Evolutionary conservation across 129 eudicot genomes (phyloP), one percentile per base, ranked within the genome.

Genomic region (Saussurea involucrata): DNA sequence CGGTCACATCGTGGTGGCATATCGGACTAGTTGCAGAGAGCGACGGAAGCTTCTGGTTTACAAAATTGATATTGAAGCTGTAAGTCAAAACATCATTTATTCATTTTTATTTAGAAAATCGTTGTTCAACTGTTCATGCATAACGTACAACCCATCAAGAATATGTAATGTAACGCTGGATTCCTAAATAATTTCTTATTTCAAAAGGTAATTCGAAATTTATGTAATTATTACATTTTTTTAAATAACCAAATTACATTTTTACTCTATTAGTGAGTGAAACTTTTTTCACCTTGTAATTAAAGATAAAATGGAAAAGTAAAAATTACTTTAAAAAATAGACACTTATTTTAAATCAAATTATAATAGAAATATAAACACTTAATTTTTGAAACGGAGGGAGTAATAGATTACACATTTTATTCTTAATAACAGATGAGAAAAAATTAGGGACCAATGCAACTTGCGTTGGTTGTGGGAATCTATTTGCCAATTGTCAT

Each of bases 51-150:
- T 94, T 70, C 94, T 89, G 0, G 96, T 91, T 18, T 94, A 91
- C 89, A 89, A 94, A 53, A 91, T 94, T 80, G 98, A 94, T 58
- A 86, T 91, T 71, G 97, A 94, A 89, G 96, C 96, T 80, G 79
- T 80, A 80, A 80, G 84, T 80, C 87, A 81, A 82, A 85, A 92
- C 82, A 36, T 44, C 36, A 0, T 68, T n/a, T 28, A 15, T 55
- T 7, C 29, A 8, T 53, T 24, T 13, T 66, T 28, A 37, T 57
- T 27, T 6, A 65, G 32, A 34, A 55, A 3, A 22, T 61, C 3
- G 4, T 66, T 68, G 61, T 60, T n/a, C 71, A 49, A 18, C 8
- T 29, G 8, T 49, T 8, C 2, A 24, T 69, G 69, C 61, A 24
- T 34, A 58, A 78, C 61, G 76, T 78, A 78, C 60, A 58, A 77